Evolutionary conservation across 176 grass and related monocot genomes (phyloP), one percentile per base, ranked within the genome.

Genomic region (Miscanthus lutarioriparius): DNA sequence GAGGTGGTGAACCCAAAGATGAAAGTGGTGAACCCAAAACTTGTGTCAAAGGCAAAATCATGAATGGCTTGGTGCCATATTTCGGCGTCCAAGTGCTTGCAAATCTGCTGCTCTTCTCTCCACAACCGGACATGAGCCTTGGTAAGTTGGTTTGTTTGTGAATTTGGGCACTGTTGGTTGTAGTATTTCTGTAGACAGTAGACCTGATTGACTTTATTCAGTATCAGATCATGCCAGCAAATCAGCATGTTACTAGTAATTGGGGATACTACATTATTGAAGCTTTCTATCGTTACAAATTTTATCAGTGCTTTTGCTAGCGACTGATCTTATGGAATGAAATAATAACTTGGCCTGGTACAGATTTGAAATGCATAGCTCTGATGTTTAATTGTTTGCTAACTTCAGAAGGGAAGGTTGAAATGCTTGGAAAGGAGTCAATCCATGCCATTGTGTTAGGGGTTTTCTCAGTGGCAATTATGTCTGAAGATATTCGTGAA

Each of bases 361-460:
- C n/a, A 39, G 37, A 64, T 70, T 33, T 69, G 0, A 80, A 87
- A 80, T 70, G 36, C 66, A 22, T n/a, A 22, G 53, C 27, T 61
- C 49, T 89, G 53, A 69, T 88, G 72, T 45, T 90, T 88, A 26
- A 67, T 9, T 87, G 8, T 72, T 62, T 70, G 16, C n/a, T 70
- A 83, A 45, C 25, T 78, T 91, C 81, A 96, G 93, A 96, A 88
- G 96, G 93, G 76, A 99, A 91, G 86, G 91, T 96, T 81, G 89
- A 96, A 79, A 86, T 91, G 83, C 86, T 96, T 64, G 84, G 88
- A 15, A 92, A 83, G 80, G 93, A 94, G 64, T 99, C 96, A 32
- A 94, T 99, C 82, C 96, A 99, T 91, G 88, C 87, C 74, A 54
- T 94, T 49, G 84, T 99, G 47, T 83, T 96, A 49, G 96, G 93